Base-by-base conservation (phyloP, 1,284 basidiomycete species). In the Melampsora americana region DNA sequence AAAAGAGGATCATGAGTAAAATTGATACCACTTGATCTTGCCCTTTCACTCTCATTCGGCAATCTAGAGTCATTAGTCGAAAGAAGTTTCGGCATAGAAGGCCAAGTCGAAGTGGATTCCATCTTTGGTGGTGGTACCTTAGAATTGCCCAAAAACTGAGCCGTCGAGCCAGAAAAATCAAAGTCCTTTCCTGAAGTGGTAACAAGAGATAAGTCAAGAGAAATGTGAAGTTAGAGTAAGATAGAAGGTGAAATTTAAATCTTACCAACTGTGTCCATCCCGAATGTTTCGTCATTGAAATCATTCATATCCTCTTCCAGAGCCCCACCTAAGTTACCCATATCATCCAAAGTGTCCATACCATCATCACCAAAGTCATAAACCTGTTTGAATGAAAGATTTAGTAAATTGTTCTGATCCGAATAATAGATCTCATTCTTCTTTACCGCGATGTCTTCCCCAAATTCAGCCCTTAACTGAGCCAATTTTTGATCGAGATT, bases 311-410 rank as follows among this genome's bases (percentile, higher is more conserved):
- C 90, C 5, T 93, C 87, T 30, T 89, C 84, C 48, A 89, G 85
- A 92, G 92, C 94, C 35, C 90, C 90, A 78, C 85, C 84, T 48
- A 95, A 82, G 0, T 93, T 93, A 11, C 92, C 93, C 0, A 90
- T 84, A 2, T 95, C 85, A 82, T 95, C 92, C 78, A 85, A 87
- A 20, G 92, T 69, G 61, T 65, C 83, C 26, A 84, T 80, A n/a
- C 82, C 74, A 2, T 67, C 48, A 23, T 61, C 46, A 35, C 35
- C n/a, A 48, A n/a, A 50, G 9, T 46, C 74, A 65, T 77, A 77
- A 16, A 77, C 74, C 74, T 77, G 61, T 30, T 20, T 30, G 12
- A 62, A 26, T 5, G 39, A 39, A 18, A 56, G 50, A 1, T 23
- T 46, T 28, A 39, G 62, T 32, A 28, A 3, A 44, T n/a, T 42